These are phyloP conservation scores for Glebionis coronaria DNA, from an alignment of 129 eudicot species.

Conservation along the genomic window DNA sequence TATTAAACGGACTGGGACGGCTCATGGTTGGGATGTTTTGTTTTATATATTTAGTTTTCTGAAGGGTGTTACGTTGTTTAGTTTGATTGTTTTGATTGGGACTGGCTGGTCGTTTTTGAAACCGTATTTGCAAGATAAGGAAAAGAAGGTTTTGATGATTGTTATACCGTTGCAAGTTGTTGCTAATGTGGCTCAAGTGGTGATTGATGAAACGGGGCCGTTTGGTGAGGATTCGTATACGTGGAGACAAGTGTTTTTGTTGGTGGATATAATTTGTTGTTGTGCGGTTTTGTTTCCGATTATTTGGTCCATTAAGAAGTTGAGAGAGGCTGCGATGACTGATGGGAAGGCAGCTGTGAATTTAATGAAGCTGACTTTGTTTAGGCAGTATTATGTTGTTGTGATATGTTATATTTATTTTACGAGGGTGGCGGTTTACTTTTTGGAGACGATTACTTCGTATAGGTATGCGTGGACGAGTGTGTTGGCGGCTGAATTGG, in stretches of 20 bases:
- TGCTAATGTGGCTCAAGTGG: conserved; percentile 55
- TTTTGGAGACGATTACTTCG: conserved; percentile 46
- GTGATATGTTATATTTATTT: conserved; percentile 54
- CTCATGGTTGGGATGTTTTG: conserved; percentile 63
- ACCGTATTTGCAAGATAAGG: conserved; percentile 48
- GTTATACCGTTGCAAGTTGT: conserved; percentile 55
- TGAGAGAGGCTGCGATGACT: conserved; percentile 50
- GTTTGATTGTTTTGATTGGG: conserved; percentile 53
- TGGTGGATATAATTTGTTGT: conserved; percentile 52
- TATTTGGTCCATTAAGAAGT: conserved; percentile 53
- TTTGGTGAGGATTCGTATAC: conserved; percentile 40
- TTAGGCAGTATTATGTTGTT: conserved; percentile 54
- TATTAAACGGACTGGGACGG: conserved; percentile 39
- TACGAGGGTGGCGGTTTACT: conserved; percentile 50
- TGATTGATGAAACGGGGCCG: conserved; percentile 56
- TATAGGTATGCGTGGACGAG: conserved; percentile 50
- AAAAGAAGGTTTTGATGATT: conserved; percentile 50
- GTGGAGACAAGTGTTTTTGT: conserved; percentile 52
- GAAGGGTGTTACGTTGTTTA: conserved; percentile 48
- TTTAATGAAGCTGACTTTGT: conserved; percentile 57
- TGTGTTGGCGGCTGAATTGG: conserved; percentile 49
- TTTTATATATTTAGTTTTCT: conserved; percentile 53
- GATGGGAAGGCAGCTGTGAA: conserved; percentile 62
- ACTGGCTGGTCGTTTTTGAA: conserved; percentile 61
- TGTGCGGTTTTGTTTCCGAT: conserved; percentile 60